These are phyloP conservation scores for Xylaria cubensis DNA, from an alignment of 495 filamentous ascomycete genomes.

Conservation along the genomic window DNA sequence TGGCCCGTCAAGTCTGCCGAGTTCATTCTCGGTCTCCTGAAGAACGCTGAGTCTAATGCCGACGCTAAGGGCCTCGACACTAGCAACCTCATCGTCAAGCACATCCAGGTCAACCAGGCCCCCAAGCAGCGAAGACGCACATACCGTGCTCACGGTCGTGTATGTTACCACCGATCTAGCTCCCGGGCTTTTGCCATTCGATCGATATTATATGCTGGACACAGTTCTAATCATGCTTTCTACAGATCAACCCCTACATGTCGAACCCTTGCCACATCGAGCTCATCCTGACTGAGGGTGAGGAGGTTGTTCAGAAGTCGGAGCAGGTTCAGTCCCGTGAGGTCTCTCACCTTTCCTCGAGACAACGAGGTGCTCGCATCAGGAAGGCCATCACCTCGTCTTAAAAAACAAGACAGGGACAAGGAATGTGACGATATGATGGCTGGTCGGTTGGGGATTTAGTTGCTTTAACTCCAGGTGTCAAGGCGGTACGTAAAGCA, in stretches of 20 bases:
- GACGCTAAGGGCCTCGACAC: constrained; percentile 99
- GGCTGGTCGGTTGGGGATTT: constrained; percentile 36
- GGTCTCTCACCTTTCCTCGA: constrained; percentile 71
- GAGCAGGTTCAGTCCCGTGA: constrained; percentile 67
- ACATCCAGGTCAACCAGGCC: constrained; percentile 99
- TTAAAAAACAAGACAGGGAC: constrained; percentile 49
- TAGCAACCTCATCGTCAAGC: constrained; percentile 94
- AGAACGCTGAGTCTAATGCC: constrained; percentile 99
- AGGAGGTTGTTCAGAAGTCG: constrained; percentile 89
- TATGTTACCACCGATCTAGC: constrained; percentile 61
- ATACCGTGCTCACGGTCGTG: constrained; percentile 99
- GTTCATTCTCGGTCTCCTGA: constrained; percentile 95
- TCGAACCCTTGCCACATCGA: constrained; percentile 99
- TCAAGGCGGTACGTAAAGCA: constrained; percentile 47
- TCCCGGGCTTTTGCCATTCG: background rate
- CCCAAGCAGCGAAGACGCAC: constrained; percentile 97
- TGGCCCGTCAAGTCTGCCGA: constrained; percentile 99
- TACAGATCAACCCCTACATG: constrained; percentile 99
- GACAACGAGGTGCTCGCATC: constrained; percentile 84
- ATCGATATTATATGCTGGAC: constrained; percentile 19
- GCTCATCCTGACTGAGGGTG: constrained; percentile 95
- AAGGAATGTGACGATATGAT: constrained; percentile 38
- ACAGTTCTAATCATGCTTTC: constrained; percentile 37
- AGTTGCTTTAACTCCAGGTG: constrained; percentile 47
- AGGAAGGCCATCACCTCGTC: constrained; percentile 81